Percentiles rank a stretch among this genome's conserved stretches.
Conservation (phyloP, 139 green algal species). For the Picochlorum sp. region DNA sequence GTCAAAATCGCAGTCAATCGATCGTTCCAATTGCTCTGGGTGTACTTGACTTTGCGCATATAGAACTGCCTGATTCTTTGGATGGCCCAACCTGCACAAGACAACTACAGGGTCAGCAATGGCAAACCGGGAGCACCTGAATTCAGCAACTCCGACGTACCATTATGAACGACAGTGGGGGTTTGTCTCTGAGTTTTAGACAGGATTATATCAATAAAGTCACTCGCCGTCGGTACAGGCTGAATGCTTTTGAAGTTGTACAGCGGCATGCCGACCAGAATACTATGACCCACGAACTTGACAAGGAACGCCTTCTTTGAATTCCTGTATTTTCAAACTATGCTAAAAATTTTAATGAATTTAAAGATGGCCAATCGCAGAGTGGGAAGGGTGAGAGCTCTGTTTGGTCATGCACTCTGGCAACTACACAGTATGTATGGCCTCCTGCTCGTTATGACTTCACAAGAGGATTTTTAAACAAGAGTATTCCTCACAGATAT, state of each 20-base stretch:
- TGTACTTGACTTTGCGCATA: conserved; percentile 95
- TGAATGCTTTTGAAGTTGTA: conserved; percentile 97
- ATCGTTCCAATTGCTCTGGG: conserved; percentile 89
- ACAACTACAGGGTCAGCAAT: not conserved
- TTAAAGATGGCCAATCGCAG: too few relatives aligned
- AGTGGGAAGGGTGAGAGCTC: too few relatives aligned
- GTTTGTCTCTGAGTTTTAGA: conserved; percentile 93
- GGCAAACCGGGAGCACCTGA: not conserved
- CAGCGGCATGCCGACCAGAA: not conserved
- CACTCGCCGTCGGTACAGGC: conserved; percentile 80
- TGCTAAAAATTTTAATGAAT: too few relatives aligned
- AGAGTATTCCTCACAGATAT: too few relatives aligned
- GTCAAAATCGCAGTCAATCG: conserved; percentile 86
- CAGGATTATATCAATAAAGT: conserved; percentile 98
- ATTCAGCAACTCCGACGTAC: conserved; percentile 1
- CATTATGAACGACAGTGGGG: conserved; percentile 96
- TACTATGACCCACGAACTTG: not conserved
- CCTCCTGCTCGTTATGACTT: too few relatives aligned
- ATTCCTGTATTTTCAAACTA: too few relatives aligned
- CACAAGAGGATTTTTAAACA: too few relatives aligned
- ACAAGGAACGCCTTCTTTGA: not conserved
- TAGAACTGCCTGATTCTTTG: conserved; percentile 97
- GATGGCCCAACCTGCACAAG: conserved; percentile 68
- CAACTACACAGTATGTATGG: too few relatives aligned
- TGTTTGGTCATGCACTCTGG: too few relatives aligned